A percentile compares a stretch with the other conserved stretches of the same genome.
Conservation (phyloP, 768 basidiomycete genomes). For the Leccinum sublutescens region DNA sequence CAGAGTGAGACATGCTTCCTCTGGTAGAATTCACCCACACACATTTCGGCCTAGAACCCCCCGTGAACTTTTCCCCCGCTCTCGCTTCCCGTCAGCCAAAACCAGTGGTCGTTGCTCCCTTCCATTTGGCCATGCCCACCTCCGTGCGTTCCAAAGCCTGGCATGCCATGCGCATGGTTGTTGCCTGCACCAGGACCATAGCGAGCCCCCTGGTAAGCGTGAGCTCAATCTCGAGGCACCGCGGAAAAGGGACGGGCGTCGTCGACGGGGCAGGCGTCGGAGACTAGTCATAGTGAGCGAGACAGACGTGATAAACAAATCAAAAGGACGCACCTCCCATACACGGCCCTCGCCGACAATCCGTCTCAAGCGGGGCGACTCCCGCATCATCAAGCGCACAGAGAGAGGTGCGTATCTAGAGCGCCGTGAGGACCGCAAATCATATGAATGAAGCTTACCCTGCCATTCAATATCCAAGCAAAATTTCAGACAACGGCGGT, state of each 20-base stretch:
- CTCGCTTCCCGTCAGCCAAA: conserved; percentile 18
- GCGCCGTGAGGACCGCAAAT: conserved; percentile 81
- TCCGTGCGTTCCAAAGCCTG: conserved; percentile 16
- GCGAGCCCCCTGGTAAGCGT: conserved; percentile 8
- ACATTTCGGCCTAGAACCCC: neutral
- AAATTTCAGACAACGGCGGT: conserved; percentile 14
- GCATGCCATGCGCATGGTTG: conserved; percentile 14
- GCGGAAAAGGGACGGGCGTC: conserved; percentile 7
- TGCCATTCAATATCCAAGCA: conserved; percentile 16
- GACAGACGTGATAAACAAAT: neutral
- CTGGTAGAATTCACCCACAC: no score
- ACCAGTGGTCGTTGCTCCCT: conserved; percentile 21
- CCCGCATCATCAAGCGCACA: conserved; percentile 44
- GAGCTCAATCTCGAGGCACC: conserved; percentile 12
- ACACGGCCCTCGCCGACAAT: conserved; percentile 49
- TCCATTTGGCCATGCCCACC: conserved; percentile 22
- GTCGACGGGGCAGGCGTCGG: conserved; percentile 7
- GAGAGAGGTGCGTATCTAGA: conserved; percentile 70
- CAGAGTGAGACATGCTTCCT: neutral
- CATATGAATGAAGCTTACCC: conserved; percentile 53
- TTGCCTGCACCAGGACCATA: conserved; percentile 13
- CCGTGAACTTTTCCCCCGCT: conserved; percentile 5
- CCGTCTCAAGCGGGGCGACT: conserved; percentile 37
- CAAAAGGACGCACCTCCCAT: conserved; percentile 48
- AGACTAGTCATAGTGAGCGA: conserved; percentile 10